Evolutionary conservation across 2,329 filamentous ascomycete species (phyloP).

Genomic region (Knoxdaviesia capensis): DNA sequence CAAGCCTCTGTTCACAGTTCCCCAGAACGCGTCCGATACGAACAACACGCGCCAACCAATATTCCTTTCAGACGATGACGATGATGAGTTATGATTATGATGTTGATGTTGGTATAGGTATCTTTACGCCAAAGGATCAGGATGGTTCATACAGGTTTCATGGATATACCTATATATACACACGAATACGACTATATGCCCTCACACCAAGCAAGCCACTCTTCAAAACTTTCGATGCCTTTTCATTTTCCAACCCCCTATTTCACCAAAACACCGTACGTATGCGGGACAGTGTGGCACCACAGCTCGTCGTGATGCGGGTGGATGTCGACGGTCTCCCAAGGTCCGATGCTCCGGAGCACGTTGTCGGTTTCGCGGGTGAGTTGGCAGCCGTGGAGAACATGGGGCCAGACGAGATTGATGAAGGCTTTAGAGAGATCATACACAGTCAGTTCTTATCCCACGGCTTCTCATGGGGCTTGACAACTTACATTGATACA

Average conservation of each 20-base stretch:
- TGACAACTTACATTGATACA: constrained; percentile 28
- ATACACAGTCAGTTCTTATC: background rate
- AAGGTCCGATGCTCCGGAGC: constrained; percentile 27
- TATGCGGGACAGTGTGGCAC: constrained; percentile 24
- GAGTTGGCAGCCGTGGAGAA: constrained; percentile 30
- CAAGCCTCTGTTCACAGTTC: background rate
- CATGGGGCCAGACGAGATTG: constrained; percentile 30
- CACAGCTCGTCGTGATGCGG: constrained; percentile 19
- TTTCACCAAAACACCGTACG: constrained; percentile 32
- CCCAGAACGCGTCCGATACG: too few relatives aligned
- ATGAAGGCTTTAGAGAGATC: constrained; percentile 18
- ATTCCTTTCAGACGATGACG: constrained; percentile 18
- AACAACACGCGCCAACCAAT: constrained; percentile 6
- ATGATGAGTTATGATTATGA: constrained; percentile 14
- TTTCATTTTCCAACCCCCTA: constrained; percentile 8
- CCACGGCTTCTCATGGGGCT: too few relatives aligned
- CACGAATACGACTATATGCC: too few relatives aligned
- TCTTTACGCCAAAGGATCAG: too few relatives aligned
- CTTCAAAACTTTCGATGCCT: too few relatives aligned
- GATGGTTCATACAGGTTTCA: too few relatives aligned
- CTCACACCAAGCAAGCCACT: too few relatives aligned
- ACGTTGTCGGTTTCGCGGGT: constrained; percentile 24
- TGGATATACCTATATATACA: too few relatives aligned
- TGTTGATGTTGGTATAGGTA: too few relatives aligned
- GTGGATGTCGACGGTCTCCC: constrained; percentile 26